These are phyloP conservation scores for Tylopilus intermedius DNA, from an alignment of 768 basidiomycete genomes.

Conservation along the genomic window DNA sequence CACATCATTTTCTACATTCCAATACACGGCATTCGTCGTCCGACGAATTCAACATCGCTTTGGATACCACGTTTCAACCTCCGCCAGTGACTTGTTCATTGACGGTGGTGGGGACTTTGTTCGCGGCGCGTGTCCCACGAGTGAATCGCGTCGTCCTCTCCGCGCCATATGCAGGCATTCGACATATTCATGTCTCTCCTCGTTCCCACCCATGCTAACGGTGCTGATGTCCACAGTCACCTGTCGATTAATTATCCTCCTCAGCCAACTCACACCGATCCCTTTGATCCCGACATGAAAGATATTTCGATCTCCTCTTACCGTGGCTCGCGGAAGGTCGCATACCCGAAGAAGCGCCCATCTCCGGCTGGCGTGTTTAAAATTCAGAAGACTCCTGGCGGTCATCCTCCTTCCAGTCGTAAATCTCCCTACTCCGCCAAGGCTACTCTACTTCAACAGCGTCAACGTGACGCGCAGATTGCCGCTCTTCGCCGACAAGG, in stretches of 20 bases:
- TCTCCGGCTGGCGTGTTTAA: slow-evolving; percentile 77
- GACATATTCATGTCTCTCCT: slow-evolving; percentile 4
- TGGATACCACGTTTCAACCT: slow-evolving; percentile 15
- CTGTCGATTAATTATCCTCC: slow-evolving; percentile 41
- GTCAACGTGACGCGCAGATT: slow-evolving; percentile 66
- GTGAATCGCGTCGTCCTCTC: neutral
- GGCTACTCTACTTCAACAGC: slow-evolving; percentile 54
- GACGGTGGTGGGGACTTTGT: neutral
- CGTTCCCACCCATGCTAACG: slow-evolving; percentile 15
- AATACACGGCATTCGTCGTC: neutral
- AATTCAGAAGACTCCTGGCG: slow-evolving; percentile 49
- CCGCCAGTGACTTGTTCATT: slow-evolving; percentile 8
- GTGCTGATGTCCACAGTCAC: slow-evolving; percentile 33
- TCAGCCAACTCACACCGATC: slow-evolving; percentile 34
- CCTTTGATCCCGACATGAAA: slow-evolving; percentile 57
- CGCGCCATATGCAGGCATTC: slow-evolving; percentile 2
- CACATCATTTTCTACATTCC: neutral
- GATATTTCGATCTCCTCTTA: slow-evolving; percentile 58
- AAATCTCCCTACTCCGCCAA: slow-evolving; percentile 67
- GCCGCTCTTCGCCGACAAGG: slow-evolving; percentile 66
- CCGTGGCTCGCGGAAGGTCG: slow-evolving; percentile 56
- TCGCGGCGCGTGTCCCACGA: neutral
- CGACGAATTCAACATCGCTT: neutral
- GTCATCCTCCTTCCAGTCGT: slow-evolving; percentile 44
- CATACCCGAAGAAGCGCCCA: slow-evolving; percentile 83